Evolutionary conservation across 2,329 filamentous ascomycete genomes (phyloP).

Genomic region (Aspergillus versicolor): DNA sequence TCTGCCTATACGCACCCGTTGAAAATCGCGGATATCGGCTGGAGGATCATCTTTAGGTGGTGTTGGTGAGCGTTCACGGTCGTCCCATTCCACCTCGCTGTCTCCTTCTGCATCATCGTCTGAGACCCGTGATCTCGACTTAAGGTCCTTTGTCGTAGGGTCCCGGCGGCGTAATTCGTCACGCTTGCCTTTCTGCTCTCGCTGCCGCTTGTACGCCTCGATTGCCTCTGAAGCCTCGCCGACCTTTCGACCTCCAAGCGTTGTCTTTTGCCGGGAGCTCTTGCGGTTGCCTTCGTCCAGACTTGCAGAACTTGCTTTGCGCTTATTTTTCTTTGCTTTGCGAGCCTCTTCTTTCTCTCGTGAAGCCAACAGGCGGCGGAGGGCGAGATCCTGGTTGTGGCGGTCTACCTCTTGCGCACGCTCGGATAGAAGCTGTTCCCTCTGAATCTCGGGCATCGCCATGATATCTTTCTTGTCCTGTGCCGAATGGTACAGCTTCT

Average conservation of each 20-base stretch:
- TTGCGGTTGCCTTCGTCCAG: slow-evolving; percentile 76
- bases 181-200: slow-evolving; percentile 57
- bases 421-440: slow-evolving; percentile 86
- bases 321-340: slow-evolving; percentile 56
- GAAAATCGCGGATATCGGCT: slow-evolving; percentile 75
- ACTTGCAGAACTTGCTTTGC: slow-evolving; percentile 76
- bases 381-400: slow-evolving; percentile 75
- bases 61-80: slow-evolving; percentile 52
- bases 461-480: slow-evolving; percentile 77
- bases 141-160: slow-evolving; percentile 50
- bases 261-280: slow-evolving; percentile 69
- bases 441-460: slow-evolving; percentile 83
- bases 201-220: slow-evolving; percentile 64
- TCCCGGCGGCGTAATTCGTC: slow-evolving; percentile 49
- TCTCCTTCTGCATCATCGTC: slow-evolving; percentile 67
- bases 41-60: slow-evolving; percentile 64
- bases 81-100: slow-evolving; percentile 77
- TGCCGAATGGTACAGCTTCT: slow-evolving; percentile 76
- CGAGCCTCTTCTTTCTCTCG: slow-evolving; percentile 62
- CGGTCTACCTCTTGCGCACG: slow-evolving; percentile 80
- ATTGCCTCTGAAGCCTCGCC: slow-evolving; percentile 71
- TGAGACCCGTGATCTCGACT: slow-evolving; percentile 61
- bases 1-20: slow-evolving; percentile 79
- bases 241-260: slow-evolving; percentile 63
- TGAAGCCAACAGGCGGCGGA: slow-evolving; percentile 73